Conservation (phyloP, 495 filamentous ascomycete genomes). For the Physcia stellaris region DNA sequence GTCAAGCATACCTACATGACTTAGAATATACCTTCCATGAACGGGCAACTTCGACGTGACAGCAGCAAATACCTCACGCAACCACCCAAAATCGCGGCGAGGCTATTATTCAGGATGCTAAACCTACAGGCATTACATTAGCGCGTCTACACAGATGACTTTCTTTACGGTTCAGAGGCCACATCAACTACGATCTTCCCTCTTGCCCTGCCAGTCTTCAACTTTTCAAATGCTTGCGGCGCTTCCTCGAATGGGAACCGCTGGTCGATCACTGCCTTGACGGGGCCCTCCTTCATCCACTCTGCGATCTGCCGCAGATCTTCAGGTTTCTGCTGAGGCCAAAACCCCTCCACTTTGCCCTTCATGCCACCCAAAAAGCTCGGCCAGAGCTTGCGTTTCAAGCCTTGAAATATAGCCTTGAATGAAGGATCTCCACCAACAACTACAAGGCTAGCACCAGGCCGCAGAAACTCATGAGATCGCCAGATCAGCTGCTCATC, state of each 20-base stretch:
- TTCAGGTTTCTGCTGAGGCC: conserved; percentile 25
- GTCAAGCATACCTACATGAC: too few species aligned
- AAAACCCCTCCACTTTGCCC: conserved; percentile 23
- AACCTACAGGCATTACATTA: too few species aligned
- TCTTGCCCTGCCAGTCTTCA: conserved; percentile 45
- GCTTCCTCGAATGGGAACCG: conserved; percentile 47
- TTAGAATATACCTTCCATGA: too few species aligned
- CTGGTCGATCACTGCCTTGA: conserved; percentile 47
- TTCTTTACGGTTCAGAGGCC: conserved; percentile 2
- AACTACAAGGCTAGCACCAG: conserved; percentile 31
- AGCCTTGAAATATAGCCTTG: background rate
- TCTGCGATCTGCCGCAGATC: conserved; percentile 40
- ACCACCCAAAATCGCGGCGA: too few species aligned
- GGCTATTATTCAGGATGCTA: too few species aligned
- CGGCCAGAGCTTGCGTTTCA: conserved; percentile 31
- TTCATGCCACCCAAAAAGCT: conserved; percentile 51
- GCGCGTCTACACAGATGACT: background rate
- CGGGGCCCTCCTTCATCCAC: conserved; percentile 47
- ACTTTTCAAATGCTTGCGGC: conserved; percentile 46
- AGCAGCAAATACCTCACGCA: too few species aligned
- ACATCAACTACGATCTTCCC: conserved; percentile 62
- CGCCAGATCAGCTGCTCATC: conserved; percentile 30
- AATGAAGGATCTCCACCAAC: conserved; percentile 22
- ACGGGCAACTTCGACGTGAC: too few species aligned
- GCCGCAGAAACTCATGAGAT: conserved; percentile 30